These are phyloP conservation scores for Colletotrichum sp. DNA, from an alignment of 2,329 filamentous ascomycete genomes.

Conservation along the genomic window DNA sequence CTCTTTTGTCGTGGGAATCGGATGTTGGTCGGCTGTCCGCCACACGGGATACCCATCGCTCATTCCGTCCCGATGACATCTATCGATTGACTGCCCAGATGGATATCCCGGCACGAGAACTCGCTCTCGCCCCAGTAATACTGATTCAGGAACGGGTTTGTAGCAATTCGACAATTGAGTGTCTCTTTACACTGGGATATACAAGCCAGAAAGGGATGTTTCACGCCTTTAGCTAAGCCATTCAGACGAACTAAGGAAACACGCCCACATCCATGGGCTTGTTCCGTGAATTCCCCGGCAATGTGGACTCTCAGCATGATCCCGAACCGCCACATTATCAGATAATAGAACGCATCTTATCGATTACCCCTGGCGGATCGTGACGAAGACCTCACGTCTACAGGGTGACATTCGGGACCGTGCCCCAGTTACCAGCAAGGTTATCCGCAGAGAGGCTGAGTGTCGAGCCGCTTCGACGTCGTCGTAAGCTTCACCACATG, in stretches of 20 bases:
- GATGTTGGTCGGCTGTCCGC: background rate
- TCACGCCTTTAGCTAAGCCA: background rate
- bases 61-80: background rate
- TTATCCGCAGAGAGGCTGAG: background rate
- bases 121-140: background rate
- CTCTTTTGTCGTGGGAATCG: background rate
- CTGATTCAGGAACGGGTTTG: background rate
- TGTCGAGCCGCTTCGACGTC: background rate
- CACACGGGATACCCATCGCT: background rate
- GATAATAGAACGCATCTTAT: background rate
- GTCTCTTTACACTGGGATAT: background rate
- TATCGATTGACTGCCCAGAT: background rate
- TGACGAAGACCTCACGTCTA: background rate
- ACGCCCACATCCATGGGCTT: background rate
- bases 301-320: background rate
- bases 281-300: background rate
- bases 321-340: background rate
- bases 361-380: background rate
- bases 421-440: background rate
- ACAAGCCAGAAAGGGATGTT: background rate
- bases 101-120: background rate
- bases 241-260: background rate
- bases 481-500: background rate
- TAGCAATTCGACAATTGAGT: background rate
- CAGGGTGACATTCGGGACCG: background rate